Evolutionary conservation across 345 rosid genomes (phyloP).

Genomic region (Sonneratia alba): DNA sequence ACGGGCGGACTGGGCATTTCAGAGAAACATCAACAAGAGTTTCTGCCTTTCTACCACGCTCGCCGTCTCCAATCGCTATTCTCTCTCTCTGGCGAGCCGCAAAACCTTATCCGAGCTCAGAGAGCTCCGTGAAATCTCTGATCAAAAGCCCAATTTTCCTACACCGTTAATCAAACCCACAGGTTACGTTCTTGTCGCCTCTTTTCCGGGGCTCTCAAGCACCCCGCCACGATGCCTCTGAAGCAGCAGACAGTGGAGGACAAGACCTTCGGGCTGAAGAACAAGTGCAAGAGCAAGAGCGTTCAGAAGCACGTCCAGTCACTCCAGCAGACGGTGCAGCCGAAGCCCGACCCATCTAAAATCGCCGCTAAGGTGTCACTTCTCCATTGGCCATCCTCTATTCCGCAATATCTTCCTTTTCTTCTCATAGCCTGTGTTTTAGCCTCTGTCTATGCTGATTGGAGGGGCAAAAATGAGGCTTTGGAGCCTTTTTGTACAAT

Average conservation of each 20-base stretch:
- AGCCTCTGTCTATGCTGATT: not conserved
- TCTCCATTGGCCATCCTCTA: not conserved
- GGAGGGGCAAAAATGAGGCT: not conserved
- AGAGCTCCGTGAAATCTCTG: not conserved
- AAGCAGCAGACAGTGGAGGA: slow-evolving; percentile 42
- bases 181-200: not conserved
- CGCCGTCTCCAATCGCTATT: too few species aligned
- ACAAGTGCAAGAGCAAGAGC: slow-evolving; percentile 80
- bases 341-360: slow-evolving; percentile 60
- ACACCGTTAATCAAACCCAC: not conserved
- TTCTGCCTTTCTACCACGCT: too few species aligned
- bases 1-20: too few species aligned
- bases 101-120: slow-evolving; percentile 16
- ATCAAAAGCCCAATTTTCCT: too few species aligned
- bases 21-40: too few species aligned
- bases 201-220: not conserved
- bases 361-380: slow-evolving; percentile 56
- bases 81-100: slow-evolving; percentile 4
- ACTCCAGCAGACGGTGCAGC: slow-evolving; percentile 73
- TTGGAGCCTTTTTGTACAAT: not conserved
- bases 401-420: not conserved
- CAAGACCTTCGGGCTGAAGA: slow-evolving; percentile 87
- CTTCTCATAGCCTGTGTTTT: not conserved
- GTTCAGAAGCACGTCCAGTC: slow-evolving; percentile 88
- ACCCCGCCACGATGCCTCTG: too few species aligned